Percentiles rank a stretch among this genome's conserved stretches.
Evolutionary conservation across 2,329 filamentous ascomycete genomes (phyloP).

Genomic region (Metarhizium guizhouense): DNA sequence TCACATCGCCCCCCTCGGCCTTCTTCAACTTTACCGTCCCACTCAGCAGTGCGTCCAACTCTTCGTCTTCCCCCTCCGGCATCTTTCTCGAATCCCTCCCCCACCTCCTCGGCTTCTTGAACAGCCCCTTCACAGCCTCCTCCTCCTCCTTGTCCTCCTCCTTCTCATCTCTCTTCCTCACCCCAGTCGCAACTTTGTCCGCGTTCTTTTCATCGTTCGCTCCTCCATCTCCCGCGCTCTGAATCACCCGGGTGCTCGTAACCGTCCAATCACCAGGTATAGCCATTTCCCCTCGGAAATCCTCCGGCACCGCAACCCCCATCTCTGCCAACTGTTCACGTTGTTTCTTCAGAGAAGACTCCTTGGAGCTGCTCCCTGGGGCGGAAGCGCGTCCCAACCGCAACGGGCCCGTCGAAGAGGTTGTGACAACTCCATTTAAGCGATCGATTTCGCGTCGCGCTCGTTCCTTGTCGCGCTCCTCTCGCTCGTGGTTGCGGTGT

Average conservation of each 20-base stretch:
- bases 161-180: slow-evolving; percentile 53
- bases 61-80: slow-evolving; percentile 37
- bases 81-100: slow-evolving; percentile 43
- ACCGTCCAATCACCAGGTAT: slow-evolving; percentile 84
- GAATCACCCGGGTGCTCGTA: slow-evolving; percentile 52
- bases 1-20: slow-evolving; percentile 5
- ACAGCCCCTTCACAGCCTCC: slow-evolving; percentile 43
- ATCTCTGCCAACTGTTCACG: slow-evolving; percentile 80
- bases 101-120: slow-evolving; percentile 50
- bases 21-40: slow-evolving; percentile 16
- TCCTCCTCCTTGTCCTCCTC: slow-evolving; percentile 51
- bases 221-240: slow-evolving; percentile 29
- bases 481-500: slow-evolving; percentile 73
- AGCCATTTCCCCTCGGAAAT: slow-evolving; percentile 71
- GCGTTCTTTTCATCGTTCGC: slow-evolving; percentile 20
- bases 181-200: slow-evolving; percentile 37
- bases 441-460: slow-evolving; percentile 80
- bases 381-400: neutral
- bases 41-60: slow-evolving; percentile 53
- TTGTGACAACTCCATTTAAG: slow-evolving; percentile 65
- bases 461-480: slow-evolving; percentile 71
- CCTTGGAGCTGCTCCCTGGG: slow-evolving; percentile 5
- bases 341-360: slow-evolving; percentile 70
- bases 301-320: slow-evolving; percentile 76
- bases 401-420: neutral